A percentile compares a stretch with the other conserved stretches of the same genome.
Conservation (phyloP, 371 early-diverging fungal species). For the Mucor ambiguus region DNA sequence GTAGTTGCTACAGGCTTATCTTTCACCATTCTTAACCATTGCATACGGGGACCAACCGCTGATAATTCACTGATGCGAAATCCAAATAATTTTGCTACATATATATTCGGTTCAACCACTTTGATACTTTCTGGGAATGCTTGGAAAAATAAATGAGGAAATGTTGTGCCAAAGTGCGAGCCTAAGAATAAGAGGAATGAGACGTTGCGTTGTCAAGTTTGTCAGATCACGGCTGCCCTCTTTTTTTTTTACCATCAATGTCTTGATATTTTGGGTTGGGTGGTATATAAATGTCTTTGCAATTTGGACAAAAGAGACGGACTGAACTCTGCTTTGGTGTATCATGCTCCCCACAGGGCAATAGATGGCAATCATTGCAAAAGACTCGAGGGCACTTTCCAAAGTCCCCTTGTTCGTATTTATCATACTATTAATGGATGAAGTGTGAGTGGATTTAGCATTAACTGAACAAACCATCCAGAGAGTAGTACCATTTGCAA, state of each 20-base stretch:
- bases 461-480: no score
- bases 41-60: slow-evolving; percentile 69
- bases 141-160: slow-evolving; percentile 91
- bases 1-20: not conserved
- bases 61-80: slow-evolving; percentile 70
- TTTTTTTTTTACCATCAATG: slow-evolving; percentile 71
- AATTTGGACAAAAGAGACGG: slow-evolving; percentile 82
- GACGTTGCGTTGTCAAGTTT: not conserved
- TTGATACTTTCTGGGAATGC: slow-evolving; percentile 77
- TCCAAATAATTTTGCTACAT: slow-evolving; percentile 80
- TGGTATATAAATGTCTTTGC: slow-evolving; percentile 87
- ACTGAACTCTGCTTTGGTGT: slow-evolving; percentile 59
- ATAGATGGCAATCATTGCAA: slow-evolving; percentile 70
- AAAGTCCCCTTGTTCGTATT: slow-evolving; percentile 76
- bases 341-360: slow-evolving; percentile 87
- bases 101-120: slow-evolving; percentile 45
- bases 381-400: slow-evolving; percentile 83
- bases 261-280: slow-evolving; percentile 65
- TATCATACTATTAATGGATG: slow-evolving; percentile 53
- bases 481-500: slow-evolving; percentile 64
- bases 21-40: slow-evolving; percentile 70
- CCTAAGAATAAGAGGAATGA: slow-evolving; percentile 41
- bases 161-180: slow-evolving; percentile 95
- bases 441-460: no score
- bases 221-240: not conserved